Base-by-base conservation (phyloP, 2,329 filamentous ascomycete species). In the Huntiella moniliformis region DNA sequence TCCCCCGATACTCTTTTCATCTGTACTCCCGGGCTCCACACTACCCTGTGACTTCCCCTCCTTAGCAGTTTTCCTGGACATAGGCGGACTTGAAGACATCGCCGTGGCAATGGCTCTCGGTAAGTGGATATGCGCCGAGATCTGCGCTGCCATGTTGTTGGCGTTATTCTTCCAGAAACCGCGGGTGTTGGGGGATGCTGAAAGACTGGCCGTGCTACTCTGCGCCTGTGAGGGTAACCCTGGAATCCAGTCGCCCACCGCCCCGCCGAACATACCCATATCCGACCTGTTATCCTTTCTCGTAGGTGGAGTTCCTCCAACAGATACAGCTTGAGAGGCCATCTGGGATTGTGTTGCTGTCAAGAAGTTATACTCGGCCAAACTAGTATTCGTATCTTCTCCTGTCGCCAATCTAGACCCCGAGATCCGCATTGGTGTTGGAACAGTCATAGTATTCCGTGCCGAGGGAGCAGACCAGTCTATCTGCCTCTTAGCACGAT, bases 401-500 rank as follows among this genome's bases (percentile, higher is more conserved):
- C 73, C 71, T 1, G 75, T 73, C 1, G 73, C 74, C n/a, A 65
- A 67, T 38, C 71, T 66, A 2, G 74, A 73, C 36, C 69, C 68
- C 37, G 68, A 67, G 42, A 72, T 66, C 22, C 68, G 61, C 18
- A 70, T 57, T 2, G 74, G 71, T 5, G 73, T 74, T 47, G 72
- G 67, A 13, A 67, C 58, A n/a, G 67, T 67, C 51, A 70, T 68
- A 0, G 74, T 71, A 1, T 74, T 78, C 2, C 71, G 73, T 28
- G 22, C 22, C 13, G 68, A 61, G 1, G 74, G 77, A 51, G 67
- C 68, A 11, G 63, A 65, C 38, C 38, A 18, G 15, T 42, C 40
- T 5, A 34, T 4, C n/a, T 32, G 28, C 31, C 36, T 70, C 18
- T 45, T 45, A 33, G 36, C 44, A 46, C 68, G 74, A 48, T 64